phyloP scores from a whole-genome alignment of 805 yeast species.

The Candida ortonii region DNA sequence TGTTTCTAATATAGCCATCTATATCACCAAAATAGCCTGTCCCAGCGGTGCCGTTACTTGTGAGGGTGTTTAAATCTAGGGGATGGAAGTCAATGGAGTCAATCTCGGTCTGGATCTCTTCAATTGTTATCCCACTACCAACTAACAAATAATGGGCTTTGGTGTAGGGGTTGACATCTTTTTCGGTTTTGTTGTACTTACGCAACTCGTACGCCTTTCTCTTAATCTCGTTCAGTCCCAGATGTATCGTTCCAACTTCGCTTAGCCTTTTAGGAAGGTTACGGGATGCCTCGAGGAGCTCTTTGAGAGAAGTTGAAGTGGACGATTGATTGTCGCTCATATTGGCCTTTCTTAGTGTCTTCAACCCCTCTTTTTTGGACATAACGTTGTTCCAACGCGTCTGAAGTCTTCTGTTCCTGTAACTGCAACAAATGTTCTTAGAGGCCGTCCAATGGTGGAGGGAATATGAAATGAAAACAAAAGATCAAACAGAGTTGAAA shows the following conservation, averaged over 20 bases:
- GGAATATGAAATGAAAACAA: not conserved
- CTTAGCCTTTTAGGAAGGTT: conserved; percentile 65
- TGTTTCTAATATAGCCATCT: conserved; percentile 60
- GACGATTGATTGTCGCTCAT: conserved; percentile 12
- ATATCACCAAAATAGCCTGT: conserved; percentile 38
- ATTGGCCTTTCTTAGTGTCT: not conserved
- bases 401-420: not conserved
- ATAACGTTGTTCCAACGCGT: not conserved
- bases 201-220: conserved; percentile 61
- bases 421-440: not conserved
- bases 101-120: conserved; percentile 68
- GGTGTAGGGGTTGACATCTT: conserved; percentile 44
- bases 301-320: conserved; percentile 45
- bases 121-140: conserved; percentile 83
- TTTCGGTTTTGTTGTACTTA: conserved; percentile 36
- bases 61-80: conserved; percentile 12
- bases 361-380: conserved; percentile 2
- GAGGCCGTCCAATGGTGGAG: not conserved
- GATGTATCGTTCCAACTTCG: conserved; percentile 75
- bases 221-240: conserved; percentile 76
- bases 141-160: conserved; percentile 88
- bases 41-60: conserved; percentile 1
- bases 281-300: conserved; percentile 71
- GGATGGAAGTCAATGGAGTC: conserved; percentile 36
- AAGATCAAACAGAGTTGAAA: conserved; percentile 1